A percentile compares a stretch with the other conserved stretches of the same genome.
Evolutionary conservation across 2,329 filamentous ascomycete genomes (phyloP).

Genomic region (Akanthomyces dipterigenus): DNA sequence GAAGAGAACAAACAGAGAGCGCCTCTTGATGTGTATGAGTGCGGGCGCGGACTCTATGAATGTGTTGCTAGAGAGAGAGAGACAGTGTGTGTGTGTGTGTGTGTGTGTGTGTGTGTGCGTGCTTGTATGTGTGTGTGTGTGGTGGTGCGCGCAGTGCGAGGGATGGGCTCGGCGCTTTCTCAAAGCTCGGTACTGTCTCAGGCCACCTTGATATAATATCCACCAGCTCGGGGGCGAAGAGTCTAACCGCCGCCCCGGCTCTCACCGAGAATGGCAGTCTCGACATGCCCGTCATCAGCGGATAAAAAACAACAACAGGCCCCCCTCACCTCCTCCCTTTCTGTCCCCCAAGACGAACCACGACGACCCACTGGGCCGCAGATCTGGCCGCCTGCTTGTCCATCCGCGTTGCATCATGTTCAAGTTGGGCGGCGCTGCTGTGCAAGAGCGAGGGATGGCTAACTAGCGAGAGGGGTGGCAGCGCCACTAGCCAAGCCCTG

Average conservation of each 20-base stretch:
- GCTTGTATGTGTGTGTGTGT: background rate
- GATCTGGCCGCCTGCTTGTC: constrained; percentile 25
- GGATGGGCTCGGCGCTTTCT: constrained; percentile 4
- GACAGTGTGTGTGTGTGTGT: background rate
- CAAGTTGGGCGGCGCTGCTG: constrained; percentile 8
- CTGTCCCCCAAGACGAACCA: constrained; percentile 28
- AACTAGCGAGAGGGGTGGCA: background rate
- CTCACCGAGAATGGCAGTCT: constrained; percentile 27
- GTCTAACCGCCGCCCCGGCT: constrained; percentile 27
- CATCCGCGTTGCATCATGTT: background rate
- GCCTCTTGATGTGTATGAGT: background rate
- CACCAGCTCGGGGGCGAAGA: constrained; percentile 10
- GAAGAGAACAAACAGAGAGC: background rate
- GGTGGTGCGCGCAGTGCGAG: background rate
- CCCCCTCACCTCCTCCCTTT: constrained; percentile 1
- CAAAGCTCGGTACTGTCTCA: constrained; percentile 10
- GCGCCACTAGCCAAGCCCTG: constrained; percentile 17
- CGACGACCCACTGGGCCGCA: constrained; percentile 35
- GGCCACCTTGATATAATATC: constrained; percentile 13
- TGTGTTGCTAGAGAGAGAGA: background rate
- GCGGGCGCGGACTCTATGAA: background rate
- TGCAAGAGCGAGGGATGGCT: background rate
- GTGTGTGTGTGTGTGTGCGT: background rate
- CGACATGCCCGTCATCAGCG: constrained; percentile 8
- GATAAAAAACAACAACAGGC: constrained; percentile 5